Base-by-base conservation (phyloP, 257 asterid species). In the Solanum chiquidenum region DNA sequence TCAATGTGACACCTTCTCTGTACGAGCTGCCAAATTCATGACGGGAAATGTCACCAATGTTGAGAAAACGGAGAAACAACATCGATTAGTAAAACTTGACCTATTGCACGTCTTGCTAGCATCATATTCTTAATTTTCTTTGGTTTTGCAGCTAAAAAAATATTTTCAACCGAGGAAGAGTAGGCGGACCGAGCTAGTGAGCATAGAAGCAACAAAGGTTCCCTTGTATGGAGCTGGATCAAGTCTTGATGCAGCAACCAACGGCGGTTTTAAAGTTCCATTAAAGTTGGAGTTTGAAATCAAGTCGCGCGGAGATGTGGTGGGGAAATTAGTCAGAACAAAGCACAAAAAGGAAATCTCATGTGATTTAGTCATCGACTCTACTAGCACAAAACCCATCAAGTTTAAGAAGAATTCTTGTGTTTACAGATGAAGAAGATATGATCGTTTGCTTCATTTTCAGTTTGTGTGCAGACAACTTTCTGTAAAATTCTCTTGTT, bases 151-250 rank as follows among this genome's bases (percentile, higher is more conserved):
- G 99, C 87, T 97, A 88, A 92, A 92, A 58, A 94, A 91, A 58
- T 93, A 97, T 88, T 95, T 89, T 49, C 99, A 97, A 87, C 96
- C 95, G 6, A 91, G 99, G 90, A 95, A 95, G 91, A 95, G 97
- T 64, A 94, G 44, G 31, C 94, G 88, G 72, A 92, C 87, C 2
- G 95, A 90, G 93, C 25, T 89, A 79, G 96, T 97, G 84, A 94
- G 93, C 89, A 77, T 97, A 31, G 92, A 94, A 90, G 98, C 98
- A 72, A 92, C 93, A 6, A 93, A 88, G 90, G 94, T 97, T 42
- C 99, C 99, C 12, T 82, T 97, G 18, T 97, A 97, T 49, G 99
- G 99, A 35, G 99, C 99, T 6, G 98, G 96, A 83, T 92, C 98
- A 25, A 90, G 82, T 86, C 90, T 95, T 20, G 93, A 52, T 35